A percentile compares a stretch with the other conserved stretches of the same genome.
phyloP scores from a whole-genome alignment of 2,329 filamentous ascomycete species.

The Claviceps sp. region DNA sequence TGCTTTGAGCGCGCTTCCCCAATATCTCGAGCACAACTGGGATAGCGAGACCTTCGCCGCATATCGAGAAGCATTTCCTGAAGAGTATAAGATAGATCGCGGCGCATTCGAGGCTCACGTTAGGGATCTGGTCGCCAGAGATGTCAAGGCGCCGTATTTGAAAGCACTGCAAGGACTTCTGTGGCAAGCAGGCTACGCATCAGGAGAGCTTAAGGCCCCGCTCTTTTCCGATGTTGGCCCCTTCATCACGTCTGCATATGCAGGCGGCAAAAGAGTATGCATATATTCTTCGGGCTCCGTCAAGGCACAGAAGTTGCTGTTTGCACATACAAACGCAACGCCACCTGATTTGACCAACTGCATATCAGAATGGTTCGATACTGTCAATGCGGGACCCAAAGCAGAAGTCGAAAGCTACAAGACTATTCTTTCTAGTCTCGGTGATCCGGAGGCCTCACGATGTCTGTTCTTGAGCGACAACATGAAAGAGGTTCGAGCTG shows the following conservation, averaged over 20 bases:
- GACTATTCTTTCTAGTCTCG: slow-evolving; percentile 38
- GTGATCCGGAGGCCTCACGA: slow-evolving; percentile 31
- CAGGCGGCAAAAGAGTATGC: slow-evolving; percentile 43
- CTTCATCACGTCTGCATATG: slow-evolving; percentile 45
- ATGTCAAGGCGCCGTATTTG: slow-evolving; percentile 64
- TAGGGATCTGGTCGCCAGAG: slow-evolving; percentile 53
- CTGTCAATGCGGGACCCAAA: slow-evolving; percentile 67
- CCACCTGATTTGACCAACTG: slow-evolving; percentile 44
- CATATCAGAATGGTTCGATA: slow-evolving; percentile 62
- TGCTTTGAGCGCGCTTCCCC: slow-evolving; percentile 52
- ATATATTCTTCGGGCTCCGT: slow-evolving; percentile 79
- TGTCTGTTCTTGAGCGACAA: slow-evolving; percentile 79
- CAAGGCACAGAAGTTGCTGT: slow-evolving; percentile 67
- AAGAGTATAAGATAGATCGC: slow-evolving; percentile 44
- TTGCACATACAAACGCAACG: slow-evolving; percentile 48
- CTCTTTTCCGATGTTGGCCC: slow-evolving; percentile 64
- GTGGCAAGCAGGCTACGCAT: slow-evolving; percentile 61
- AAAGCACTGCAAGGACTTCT: slow-evolving; percentile 71
- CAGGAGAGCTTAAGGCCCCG: slow-evolving; percentile 55
- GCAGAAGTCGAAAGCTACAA: slow-evolving; percentile 52
- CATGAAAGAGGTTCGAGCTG: slow-evolving; percentile 52
- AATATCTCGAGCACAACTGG: slow-evolving; percentile 54
- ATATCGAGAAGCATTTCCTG: slow-evolving; percentile 60
- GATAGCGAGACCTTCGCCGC: slow-evolving; percentile 46
- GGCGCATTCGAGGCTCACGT: slow-evolving; percentile 52